Base-by-base conservation (phyloP, 2,329 filamentous ascomycete genomes). In the Fusarium equiseti region DNA sequence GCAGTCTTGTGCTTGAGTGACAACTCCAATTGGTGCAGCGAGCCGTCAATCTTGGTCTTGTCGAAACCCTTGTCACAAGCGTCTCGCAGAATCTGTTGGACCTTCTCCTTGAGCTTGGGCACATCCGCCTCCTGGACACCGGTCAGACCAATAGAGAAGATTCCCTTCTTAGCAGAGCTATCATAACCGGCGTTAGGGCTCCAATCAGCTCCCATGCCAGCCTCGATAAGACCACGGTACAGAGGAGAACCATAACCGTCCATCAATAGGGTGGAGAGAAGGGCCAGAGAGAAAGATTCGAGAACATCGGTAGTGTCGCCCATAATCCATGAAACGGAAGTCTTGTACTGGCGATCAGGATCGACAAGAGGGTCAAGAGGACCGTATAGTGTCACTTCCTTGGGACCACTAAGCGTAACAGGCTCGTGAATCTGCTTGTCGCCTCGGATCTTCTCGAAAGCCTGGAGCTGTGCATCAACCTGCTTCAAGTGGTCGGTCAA, bases 221-320 rank as follows among this genome's bases (percentile, higher is more conserved):
- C 90, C 79, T 98, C 95, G 57, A 99, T 92, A 63, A 99, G 84
- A 3, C 92, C 93, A 66, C 91, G 91, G 79, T 98, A 98, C 59
- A 99, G 82, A 0, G 96, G 96, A 8, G 96, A 98, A 16, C 96
- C 95, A 78, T 98, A 99, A 8, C 96, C 96, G 78, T 97, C 95
- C 83, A 97, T 91, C 12, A 99, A 83, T 18, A 99, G 83, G 3
- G 92, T 94, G 6, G 93, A 93, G 35, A 98, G 83, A 11, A 99
- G 86, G 5, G 92, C 90, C 8, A 98, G 81, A 0, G 94, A 93
- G 79, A 98, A 98, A 0, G 93, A 94, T 80, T 99, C 95, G 2
- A 97, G 84, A 9, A 96, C 87, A 75, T 99, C 89, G 2, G 90
- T 88, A 0, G 93, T 91, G 72, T 97, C 91, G 43, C 94, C 93